These are phyloP conservation scores for Neofusicoccum laricinum DNA, from an alignment of 2,329 filamentous ascomycete genomes.

Conservation along the genomic window DNA sequence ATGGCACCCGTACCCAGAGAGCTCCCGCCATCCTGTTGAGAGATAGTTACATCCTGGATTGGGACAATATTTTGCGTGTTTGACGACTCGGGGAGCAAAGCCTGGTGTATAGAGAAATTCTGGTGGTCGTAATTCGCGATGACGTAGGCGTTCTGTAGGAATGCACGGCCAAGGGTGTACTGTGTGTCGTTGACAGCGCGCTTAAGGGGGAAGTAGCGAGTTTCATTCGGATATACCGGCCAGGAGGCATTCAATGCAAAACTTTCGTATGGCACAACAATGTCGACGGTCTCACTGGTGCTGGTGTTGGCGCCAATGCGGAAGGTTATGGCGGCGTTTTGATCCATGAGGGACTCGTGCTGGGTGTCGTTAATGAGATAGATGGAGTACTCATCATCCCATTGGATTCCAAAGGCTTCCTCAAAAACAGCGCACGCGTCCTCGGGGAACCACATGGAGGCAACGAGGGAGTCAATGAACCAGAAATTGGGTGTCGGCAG, in stretches of 20 bases:
- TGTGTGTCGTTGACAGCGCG: slow-evolving; percentile 36
- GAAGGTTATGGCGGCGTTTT: slow-evolving; percentile 34
- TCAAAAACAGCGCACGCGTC: slow-evolving; percentile 34
- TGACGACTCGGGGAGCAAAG: slow-evolving; percentile 49
- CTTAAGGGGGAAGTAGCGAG: slow-evolving; percentile 38
- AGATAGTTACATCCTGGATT: slow-evolving; percentile 19
- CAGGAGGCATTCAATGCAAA: slow-evolving; percentile 33
- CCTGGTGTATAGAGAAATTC: slow-evolving; percentile 49
- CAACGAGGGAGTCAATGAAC: slow-evolving; percentile 37
- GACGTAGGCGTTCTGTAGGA: slow-evolving; percentile 42
- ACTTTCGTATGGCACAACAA: slow-evolving; percentile 37
- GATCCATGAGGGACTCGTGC: slow-evolving; percentile 27
- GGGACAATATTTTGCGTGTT: slow-evolving; percentile 37
- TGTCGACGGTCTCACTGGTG: slow-evolving; percentile 26
- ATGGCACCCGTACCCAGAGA: slow-evolving; percentile 25
- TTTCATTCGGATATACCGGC: slow-evolving; percentile 23
- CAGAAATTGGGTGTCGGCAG: slow-evolving; percentile 27
- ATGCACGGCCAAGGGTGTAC: slow-evolving; percentile 38
- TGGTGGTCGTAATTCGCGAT: slow-evolving; percentile 34
- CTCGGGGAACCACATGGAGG: slow-evolving; percentile 41
- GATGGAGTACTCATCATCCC: slow-evolving; percentile 32
- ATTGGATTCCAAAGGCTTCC: slow-evolving; percentile 36
- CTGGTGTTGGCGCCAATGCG: slow-evolving; percentile 27
- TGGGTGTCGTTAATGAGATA: slow-evolving; percentile 39
- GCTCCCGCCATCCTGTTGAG: background rate